phyloP scores from a whole-genome alignment of 2,329 filamentous ascomycete genomes.

The Xylaria digitata region DNA sequence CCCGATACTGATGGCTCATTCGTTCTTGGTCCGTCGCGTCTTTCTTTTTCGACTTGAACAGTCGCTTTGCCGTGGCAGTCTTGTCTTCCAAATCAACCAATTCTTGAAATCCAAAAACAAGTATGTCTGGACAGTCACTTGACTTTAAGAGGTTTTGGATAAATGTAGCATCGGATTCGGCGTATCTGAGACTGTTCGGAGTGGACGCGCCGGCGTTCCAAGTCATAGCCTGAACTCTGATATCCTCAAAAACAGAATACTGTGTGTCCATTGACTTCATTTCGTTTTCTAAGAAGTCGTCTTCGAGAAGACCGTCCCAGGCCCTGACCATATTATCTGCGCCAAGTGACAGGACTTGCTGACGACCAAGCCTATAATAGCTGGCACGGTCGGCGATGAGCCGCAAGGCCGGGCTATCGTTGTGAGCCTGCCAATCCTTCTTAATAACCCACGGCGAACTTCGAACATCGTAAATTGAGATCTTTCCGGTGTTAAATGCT shows the following conservation, averaged over 20 bases:
- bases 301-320: constrained; percentile 93
- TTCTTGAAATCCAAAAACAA: constrained; percentile 97
- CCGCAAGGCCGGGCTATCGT: constrained; percentile 77
- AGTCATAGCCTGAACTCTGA: constrained; percentile 84
- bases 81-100: constrained; percentile 98
- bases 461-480: constrained; percentile 89
- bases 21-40: constrained; percentile 80
- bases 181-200: constrained; percentile 81
- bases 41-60: constrained; percentile 91
- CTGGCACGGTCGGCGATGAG: constrained; percentile 83
- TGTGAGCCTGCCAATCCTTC: constrained; percentile 96
- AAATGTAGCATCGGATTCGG: constrained; percentile 77
- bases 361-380: constrained; percentile 84
- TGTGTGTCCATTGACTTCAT: constrained; percentile 87
- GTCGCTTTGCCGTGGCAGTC: constrained; percentile 93
- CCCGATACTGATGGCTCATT: constrained; percentile 97
- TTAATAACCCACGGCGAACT: constrained; percentile 86
- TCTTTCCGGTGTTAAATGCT: constrained; percentile 91
- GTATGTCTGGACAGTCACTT: constrained; percentile 84
- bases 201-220: constrained; percentile 99
- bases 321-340: constrained; percentile 84
- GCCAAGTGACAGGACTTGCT: constrained; percentile 88
- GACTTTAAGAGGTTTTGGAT: constrained; percentile 81
- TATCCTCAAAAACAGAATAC: constrained; percentile 86
- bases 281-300: constrained; percentile 91